Conservation (phyloP, 768 basidiomycete genomes). For the Termitomyces sp. region DNA sequence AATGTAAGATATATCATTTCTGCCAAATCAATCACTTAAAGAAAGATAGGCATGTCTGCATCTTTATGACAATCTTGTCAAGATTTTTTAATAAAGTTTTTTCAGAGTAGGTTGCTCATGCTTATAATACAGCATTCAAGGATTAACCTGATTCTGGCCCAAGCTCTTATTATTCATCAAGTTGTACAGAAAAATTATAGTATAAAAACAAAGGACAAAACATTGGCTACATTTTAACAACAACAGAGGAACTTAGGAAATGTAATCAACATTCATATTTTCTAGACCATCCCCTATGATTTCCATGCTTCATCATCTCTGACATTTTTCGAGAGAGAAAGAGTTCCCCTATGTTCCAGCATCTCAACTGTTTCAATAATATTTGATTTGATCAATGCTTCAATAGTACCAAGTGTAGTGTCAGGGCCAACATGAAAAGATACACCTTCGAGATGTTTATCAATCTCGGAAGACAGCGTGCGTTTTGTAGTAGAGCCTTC, state of each 20-base stretch:
- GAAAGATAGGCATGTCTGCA: neutral
- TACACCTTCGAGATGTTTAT: constrained; percentile 5
- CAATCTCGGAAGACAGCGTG: constrained; percentile 7
- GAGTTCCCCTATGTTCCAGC: neutral
- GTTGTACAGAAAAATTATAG: neutral
- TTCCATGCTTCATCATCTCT: neutral
- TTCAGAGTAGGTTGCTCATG: neutral
- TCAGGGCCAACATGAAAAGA: constrained; percentile 10
- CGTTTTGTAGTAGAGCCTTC: constrained; percentile 9
- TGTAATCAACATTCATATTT: neutral
- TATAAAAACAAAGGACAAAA: too few relatives aligned
- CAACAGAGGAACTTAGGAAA: too few relatives aligned
- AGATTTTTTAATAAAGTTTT: constrained; percentile 3
- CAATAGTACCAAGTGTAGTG: constrained; percentile 5
- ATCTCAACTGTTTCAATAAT: neutral
- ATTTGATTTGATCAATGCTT: neutral
- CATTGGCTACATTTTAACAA: too few relatives aligned
- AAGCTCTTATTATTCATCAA: neutral
- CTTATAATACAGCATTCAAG: neutral
- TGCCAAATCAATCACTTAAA: neutral
- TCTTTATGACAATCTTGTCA: neutral
- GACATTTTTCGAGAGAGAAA: neutral
- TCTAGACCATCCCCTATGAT: constrained; percentile 1
- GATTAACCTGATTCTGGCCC: neutral
- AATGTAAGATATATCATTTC: neutral